A percentile compares a stretch with the other conserved stretches of the same genome.
Conservation (phyloP, 2,329 filamentous ascomycete genomes). For the Colletotrichum sp. region DNA sequence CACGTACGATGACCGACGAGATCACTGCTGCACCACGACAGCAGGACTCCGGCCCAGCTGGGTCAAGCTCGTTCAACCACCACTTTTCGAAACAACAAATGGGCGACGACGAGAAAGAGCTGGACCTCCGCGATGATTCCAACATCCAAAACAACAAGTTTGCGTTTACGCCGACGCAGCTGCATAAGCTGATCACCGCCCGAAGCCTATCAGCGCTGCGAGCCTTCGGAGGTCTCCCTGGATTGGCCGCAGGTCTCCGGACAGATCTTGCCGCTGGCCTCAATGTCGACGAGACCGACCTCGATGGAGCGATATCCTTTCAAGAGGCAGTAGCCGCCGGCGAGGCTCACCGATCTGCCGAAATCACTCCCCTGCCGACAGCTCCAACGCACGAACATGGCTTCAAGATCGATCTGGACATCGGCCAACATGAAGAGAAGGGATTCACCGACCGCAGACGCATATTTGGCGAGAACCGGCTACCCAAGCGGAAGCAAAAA, state of each 20-base stretch:
- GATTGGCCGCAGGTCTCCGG: slow-evolving; percentile 56
- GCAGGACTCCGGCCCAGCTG: slow-evolving; percentile 48
- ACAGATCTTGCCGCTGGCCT: slow-evolving; percentile 53
- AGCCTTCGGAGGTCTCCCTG: slow-evolving; percentile 57
- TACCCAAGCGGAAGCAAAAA: slow-evolving; percentile 74
- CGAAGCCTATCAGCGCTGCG: slow-evolving; percentile 53
- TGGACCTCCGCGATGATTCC: slow-evolving; percentile 14
- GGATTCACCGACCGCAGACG: slow-evolving; percentile 68
- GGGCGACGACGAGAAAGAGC: not conserved
- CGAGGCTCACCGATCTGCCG: slow-evolving; percentile 31
- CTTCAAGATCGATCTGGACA: slow-evolving; percentile 19
- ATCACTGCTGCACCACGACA: slow-evolving; percentile 58
- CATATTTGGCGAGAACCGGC: slow-evolving; percentile 70
- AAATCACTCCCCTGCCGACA: slow-evolving; percentile 26
- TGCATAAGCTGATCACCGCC: slow-evolving; percentile 58
- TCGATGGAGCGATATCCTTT: slow-evolving; percentile 51
- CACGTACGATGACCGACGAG: slow-evolving; percentile 43
- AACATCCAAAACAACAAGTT: slow-evolving; percentile 48
- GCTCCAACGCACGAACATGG: slow-evolving; percentile 21
- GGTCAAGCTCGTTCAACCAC: slow-evolving; percentile 22
- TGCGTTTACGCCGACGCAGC: slow-evolving; percentile 57
- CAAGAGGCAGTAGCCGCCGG: slow-evolving; percentile 51
- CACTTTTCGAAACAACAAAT: not conserved
- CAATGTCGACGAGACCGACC: slow-evolving; percentile 51
- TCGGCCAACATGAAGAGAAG: slow-evolving; percentile 19